Evolutionary conservation across 352 stramenopile genomes (phyloP).

Genomic region (Phytophthora podocarpi): DNA sequence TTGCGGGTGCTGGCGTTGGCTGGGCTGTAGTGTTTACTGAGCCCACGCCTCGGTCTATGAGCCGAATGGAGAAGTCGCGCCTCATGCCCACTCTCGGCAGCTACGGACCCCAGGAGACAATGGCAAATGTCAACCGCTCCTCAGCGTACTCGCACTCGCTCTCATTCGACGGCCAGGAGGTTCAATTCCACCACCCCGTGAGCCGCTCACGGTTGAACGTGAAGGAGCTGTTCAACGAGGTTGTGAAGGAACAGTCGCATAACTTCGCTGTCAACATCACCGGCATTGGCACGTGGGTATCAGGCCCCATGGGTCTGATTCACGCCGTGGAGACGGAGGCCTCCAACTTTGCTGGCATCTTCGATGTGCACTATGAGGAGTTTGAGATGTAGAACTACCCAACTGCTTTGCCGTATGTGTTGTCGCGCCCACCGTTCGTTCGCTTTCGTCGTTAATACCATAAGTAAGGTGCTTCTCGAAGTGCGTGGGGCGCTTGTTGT

Average conservation of each 20-base stretch:
- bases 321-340: constrained; percentile 77
- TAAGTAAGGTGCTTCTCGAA: constrained; percentile 33
- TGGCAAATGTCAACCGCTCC: constrained; percentile 45
- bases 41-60: constrained; percentile 74
- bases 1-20: constrained; percentile 56
- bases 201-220: constrained; percentile 74
- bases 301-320: constrained; percentile 82
- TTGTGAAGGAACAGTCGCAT: constrained; percentile 86
- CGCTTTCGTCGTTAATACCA: constrained; percentile 30
- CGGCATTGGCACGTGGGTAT: constrained; percentile 84
- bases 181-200: constrained; percentile 79
- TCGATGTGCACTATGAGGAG: constrained; percentile 89
- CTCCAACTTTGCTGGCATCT: constrained; percentile 81
- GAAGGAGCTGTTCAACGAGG: constrained; percentile 75
- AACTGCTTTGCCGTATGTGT: constrained; percentile 32
- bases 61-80: constrained; percentile 75
- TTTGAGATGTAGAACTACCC: constrained; percentile 84
- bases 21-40: constrained; percentile 73
- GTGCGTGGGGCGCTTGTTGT: constrained; percentile 6
- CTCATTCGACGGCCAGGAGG: constrained; percentile 77
- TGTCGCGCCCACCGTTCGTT: constrained; percentile 24
- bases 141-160: constrained; percentile 79
- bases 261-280: constrained; percentile 85
- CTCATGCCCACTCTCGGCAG: constrained; percentile 52
- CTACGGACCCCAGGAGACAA: constrained; percentile 28